Evolutionary conservation across 2,329 filamentous ascomycete genomes (phyloP), one percentile per base, ranked within the genome.

Genomic region (Sclerotinia sclerotiorum): DNA sequence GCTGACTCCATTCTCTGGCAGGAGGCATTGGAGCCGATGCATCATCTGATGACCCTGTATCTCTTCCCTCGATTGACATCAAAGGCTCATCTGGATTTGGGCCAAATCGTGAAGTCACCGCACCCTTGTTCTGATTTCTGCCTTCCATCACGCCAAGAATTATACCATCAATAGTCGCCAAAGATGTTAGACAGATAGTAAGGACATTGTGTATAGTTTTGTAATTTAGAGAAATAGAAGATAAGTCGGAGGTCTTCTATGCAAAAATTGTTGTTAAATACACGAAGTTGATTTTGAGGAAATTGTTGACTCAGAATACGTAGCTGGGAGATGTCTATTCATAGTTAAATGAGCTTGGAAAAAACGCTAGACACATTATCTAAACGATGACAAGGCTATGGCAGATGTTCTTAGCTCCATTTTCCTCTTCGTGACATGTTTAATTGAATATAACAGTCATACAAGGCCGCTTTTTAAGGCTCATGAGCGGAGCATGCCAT

Each of bases 21-120:
- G 7, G 44, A 51, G 27, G 2, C 0, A 13, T 2, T 35, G 13
- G 3, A 39, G 58, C 0, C 3, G 19, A 0, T 2, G 7, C 0
- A 24, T 11, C 3, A 3, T 39, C 21, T 7, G 8, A 21, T 2
- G 15, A 51, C n/a, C 7, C 3, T 35, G 42, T 4, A 1, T 61
- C 6, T 13, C 15, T 62, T 17, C 46, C 11, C 11, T 62, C 58
- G 13, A 51, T 51, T 2, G 29, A 62, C 1, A 15, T 13, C 1
- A 62, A 7, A 24, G 58, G 58, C 17, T 10, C 1, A 24, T 62
- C 58, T 19, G 58, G 29, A 4, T 27, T 32, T 39, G 10, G 21
- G 24, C 15, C 29, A 8, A 24, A n/a, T 4, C 1, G n/a, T 24
- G 58, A 4, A 17, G 29, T 2, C 7, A 21, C 51, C 44, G 21